A percentile compares a stretch with the other conserved stretches of the same genome.
These are phyloP conservation scores for Albugo candida DNA, from an alignment of 352 stramenopile species.

Conservation along the genomic window DNA sequence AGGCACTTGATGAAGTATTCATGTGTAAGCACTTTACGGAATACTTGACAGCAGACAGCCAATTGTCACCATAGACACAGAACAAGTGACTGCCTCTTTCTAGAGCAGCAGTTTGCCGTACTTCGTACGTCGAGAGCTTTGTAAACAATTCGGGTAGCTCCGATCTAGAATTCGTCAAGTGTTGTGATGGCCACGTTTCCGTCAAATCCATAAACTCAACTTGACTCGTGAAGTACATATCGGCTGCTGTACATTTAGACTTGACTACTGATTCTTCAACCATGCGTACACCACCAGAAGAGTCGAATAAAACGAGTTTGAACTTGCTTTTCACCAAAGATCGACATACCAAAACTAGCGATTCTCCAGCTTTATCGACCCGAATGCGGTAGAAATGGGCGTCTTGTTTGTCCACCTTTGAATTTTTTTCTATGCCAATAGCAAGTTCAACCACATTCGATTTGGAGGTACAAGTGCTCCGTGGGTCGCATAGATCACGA, in stretches of 20 bases:
- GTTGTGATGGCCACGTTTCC: slow-evolving; percentile 42
- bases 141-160: slow-evolving; percentile 69
- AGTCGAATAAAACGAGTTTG: slow-evolving; percentile 75
- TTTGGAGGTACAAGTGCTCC: slow-evolving; percentile 41
- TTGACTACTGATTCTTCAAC: slow-evolving; percentile 72
- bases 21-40: slow-evolving; percentile 75
- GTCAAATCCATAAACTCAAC: slow-evolving; percentile 77
- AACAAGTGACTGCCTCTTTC: slow-evolving; percentile 72
- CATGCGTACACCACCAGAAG: slow-evolving; percentile 52
- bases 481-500: slow-evolving; percentile 50
- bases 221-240: slow-evolving; percentile 74
- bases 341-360: slow-evolving; percentile 65
- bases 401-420: slow-evolving; percentile 76
- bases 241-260: slow-evolving; percentile 53
- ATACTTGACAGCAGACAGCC: slow-evolving; percentile 75
- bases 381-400: slow-evolving; percentile 72
- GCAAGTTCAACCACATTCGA: slow-evolving; percentile 36
- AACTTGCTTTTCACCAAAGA: slow-evolving; percentile 76
- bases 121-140: slow-evolving; percentile 67
- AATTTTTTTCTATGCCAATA: slow-evolving; percentile 47
- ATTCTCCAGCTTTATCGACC: slow-evolving; percentile 48
- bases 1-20: slow-evolving; percentile 22
- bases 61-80: slow-evolving; percentile 79
- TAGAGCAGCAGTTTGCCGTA: slow-evolving; percentile 53
- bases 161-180: slow-evolving; percentile 19